These are phyloP conservation scores for Penicillium roqueforti DNA, from an alignment of 495 filamentous ascomycete genomes.

Conservation along the genomic window DNA sequence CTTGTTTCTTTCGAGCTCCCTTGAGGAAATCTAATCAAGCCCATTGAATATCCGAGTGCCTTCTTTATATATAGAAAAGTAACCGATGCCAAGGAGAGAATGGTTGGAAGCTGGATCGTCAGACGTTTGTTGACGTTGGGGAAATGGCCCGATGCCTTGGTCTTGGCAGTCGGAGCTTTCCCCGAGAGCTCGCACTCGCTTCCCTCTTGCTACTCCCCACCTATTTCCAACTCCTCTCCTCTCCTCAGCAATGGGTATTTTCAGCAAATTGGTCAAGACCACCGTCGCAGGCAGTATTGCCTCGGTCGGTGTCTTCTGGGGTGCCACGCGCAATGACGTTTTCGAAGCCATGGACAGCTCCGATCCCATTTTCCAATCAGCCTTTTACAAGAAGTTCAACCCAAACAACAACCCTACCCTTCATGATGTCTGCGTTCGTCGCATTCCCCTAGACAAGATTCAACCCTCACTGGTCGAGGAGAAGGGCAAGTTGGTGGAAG, in stretches of 20 bases:
- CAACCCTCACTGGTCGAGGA: constrained; percentile 59
- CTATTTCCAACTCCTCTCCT: neutral
- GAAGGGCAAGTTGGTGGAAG: constrained; percentile 54
- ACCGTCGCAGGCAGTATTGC: constrained; percentile 39
- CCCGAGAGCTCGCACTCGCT: neutral
- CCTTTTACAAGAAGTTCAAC: constrained; percentile 55
- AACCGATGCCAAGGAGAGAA: too few relatives aligned
- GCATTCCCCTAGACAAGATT: constrained; percentile 58
- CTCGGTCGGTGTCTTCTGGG: constrained; percentile 41
- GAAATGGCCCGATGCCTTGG: neutral
- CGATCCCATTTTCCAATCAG: constrained; percentile 60
- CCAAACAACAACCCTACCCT: constrained; percentile 55
- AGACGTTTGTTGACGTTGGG: too few relatives aligned
- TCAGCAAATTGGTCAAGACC: constrained; percentile 41
- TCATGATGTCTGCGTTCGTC: constrained; percentile 59
- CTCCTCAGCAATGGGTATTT: constrained; percentile 42
- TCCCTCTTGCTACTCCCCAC: neutral
- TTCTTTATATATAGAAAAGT: too few relatives aligned
- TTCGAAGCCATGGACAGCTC: constrained; percentile 47
- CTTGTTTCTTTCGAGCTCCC: too few relatives aligned
- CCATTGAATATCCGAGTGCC: too few relatives aligned
- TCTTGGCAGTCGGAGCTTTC: constrained; percentile 3
- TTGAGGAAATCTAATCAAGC: too few relatives aligned
- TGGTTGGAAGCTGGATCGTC: too few relatives aligned
- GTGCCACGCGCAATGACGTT: constrained; percentile 41